Conservation (phyloP, 1,284 basidiomycete genomes). For the Ustilago cynodontis region DNA sequence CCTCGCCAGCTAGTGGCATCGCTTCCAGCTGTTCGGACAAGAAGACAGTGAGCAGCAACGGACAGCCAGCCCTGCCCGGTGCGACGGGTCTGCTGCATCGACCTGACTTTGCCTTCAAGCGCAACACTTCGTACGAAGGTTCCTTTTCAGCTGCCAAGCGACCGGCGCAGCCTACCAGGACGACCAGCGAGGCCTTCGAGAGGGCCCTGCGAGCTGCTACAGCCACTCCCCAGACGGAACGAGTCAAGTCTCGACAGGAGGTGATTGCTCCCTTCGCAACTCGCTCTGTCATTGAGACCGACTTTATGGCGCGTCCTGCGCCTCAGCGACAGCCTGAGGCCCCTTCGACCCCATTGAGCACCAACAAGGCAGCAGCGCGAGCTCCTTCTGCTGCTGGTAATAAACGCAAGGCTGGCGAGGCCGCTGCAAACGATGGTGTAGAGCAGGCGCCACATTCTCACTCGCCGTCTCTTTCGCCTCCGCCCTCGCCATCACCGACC, state of each 20-base stretch:
- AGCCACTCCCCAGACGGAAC: conserved; percentile 31
- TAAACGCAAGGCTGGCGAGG: conserved; percentile 25
- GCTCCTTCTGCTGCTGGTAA: conserved; percentile 11
- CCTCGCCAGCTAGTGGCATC: background rate
- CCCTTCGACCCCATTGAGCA: conserved; percentile 1
- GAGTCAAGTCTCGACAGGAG: conserved; percentile 35
- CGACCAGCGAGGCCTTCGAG: conserved; percentile 48
- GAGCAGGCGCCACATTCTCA: background rate
- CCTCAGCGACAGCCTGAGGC: conserved; percentile 8
- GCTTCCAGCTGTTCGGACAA: conserved; percentile 19
- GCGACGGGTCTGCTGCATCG: conserved; percentile 27
- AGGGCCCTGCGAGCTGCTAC: conserved; percentile 41
- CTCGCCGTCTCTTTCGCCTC: conserved; percentile 35
- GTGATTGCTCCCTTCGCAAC: conserved; percentile 37
- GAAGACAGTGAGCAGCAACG: conserved; percentile 26
- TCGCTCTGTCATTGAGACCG: conserved; percentile 47
- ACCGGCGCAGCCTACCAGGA: conserved; percentile 20
- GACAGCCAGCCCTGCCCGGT: background rate
- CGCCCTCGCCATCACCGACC: conserved; percentile 37
- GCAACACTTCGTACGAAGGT: conserved; percentile 41
- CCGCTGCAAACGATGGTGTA: background rate
- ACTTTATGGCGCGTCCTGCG: conserved; percentile 31
- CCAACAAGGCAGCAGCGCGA: background rate
- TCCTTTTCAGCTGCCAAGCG: conserved; percentile 18
- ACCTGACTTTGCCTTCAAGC: conserved; percentile 40